Base-by-base conservation (phyloP, 2,329 filamentous ascomycete genomes). In the Davidsoniella eucalypti region DNA sequence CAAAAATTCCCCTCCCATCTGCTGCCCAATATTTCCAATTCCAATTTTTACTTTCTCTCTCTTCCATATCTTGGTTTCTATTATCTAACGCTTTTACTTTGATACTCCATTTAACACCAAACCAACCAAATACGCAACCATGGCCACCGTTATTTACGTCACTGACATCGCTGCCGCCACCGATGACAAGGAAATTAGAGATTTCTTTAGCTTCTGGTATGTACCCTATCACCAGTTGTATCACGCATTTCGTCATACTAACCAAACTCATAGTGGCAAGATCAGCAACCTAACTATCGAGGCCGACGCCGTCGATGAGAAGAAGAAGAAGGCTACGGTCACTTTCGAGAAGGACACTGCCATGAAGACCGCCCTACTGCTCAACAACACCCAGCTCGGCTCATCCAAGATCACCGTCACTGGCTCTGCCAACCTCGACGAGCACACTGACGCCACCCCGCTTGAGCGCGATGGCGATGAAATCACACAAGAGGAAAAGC, bases 121-220 rank as follows among this genome's bases (percentile, higher is more conserved):
- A 54, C 47, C 48, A 49, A 39, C 45, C 46, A 52, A 52, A 41
- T 41, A 26, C 44, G 47, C 51, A 63, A 71, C 39, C 56, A 80
- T 80, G 75, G 68, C 75, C 60, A 64, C 67, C 59, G 90, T 84
- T 47, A 86, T 95, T 56, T 71, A 88, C 69, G 88, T 96, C 61
- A 84, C 84, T 69, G 88, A 92, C 70, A 94, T 98, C 68, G 80
- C 84, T 58, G 64, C 72, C 55, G 69, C 81, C 64, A 95, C 90
- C 52, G 79, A 76, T 58, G 87, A 98, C 67, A 82, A 88, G 69
- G 87, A 96, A 68, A 80, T 98, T 60, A 80, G 79, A 62, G 88
- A 94, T 63, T 98, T 98, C 75, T 98, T 98, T 74, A 92, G 84
- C 72, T 96, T 96, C 69, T 83, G 78, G 86, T 90, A 74, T 64